A percentile compares a stretch with the other conserved stretches of the same genome.
phyloP scores from a whole-genome alignment of 2,329 filamentous ascomycete species.

The Fusarium sp. region DNA sequence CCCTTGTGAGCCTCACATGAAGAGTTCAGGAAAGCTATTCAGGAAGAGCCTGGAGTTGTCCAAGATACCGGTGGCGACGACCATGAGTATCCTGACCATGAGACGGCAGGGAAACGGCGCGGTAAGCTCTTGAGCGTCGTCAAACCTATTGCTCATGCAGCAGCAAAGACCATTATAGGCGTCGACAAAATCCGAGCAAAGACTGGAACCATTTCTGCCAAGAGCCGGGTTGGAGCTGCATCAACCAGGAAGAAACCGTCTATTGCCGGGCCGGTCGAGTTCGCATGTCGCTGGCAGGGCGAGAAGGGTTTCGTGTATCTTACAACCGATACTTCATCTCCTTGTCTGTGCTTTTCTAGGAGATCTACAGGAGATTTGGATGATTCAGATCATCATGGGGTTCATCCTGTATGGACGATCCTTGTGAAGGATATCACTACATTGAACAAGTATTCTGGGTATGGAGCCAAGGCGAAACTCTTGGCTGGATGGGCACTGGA shows the following conservation, averaged over 20 bases:
- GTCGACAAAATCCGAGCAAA: constrained; percentile 77
- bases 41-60: constrained; percentile 52
- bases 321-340: constrained; percentile 7
- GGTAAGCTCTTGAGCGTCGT: constrained; percentile 68
- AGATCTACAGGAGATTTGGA: background rate
- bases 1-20: constrained; percentile 49
- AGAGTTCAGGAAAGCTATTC: constrained; percentile 72
- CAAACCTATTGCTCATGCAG: constrained; percentile 73
- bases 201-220: constrained; percentile 66
- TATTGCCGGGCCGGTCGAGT: constrained; percentile 73
- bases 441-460: constrained; percentile 79
- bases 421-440: constrained; percentile 76
- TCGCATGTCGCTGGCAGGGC: constrained; percentile 75
- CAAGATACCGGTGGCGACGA: constrained; percentile 47
- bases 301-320: constrained; percentile 64
- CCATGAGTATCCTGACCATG: constrained; percentile 64
- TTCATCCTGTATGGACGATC: constrained; percentile 74
- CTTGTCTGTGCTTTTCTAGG: constrained; percentile 14
- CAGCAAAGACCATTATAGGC: constrained; percentile 76
- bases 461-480: constrained; percentile 83
- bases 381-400: constrained; percentile 34
- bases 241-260: background rate
- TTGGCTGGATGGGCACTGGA: constrained; percentile 81
- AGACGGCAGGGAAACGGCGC: constrained; percentile 52
- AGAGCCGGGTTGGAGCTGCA: constrained; percentile 65